Conservation (phyloP, 2,329 filamentous ascomycete species). For the Hymenoscyphus fraxineus region DNA sequence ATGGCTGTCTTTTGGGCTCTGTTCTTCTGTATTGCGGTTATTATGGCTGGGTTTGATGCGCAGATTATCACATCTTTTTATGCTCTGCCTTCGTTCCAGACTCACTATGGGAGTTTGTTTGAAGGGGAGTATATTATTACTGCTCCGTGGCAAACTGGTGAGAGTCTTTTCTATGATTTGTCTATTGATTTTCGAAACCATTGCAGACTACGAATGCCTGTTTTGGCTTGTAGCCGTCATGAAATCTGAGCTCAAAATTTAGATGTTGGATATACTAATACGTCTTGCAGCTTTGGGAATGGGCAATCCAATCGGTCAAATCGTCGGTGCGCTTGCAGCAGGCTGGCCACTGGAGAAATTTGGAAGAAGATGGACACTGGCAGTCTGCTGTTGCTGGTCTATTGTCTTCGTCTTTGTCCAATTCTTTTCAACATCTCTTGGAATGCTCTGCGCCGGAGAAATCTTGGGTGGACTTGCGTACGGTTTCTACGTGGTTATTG, state of each 20-base stretch:
- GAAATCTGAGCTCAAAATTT: background rate
- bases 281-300: slow-evolving; percentile 19
- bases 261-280: background rate
- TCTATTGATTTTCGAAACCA: background rate
- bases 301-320: slow-evolving; percentile 27
- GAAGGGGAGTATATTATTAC: slow-evolving; percentile 24
- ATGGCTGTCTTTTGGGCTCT: slow-evolving; percentile 25
- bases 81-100: slow-evolving; percentile 27
- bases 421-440: slow-evolving; percentile 45
- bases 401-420: slow-evolving; percentile 42
- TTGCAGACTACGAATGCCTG: background rate
- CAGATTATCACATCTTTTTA: slow-evolving; percentile 27
- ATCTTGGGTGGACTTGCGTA: slow-evolving; percentile 44
- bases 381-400: slow-evolving; percentile 18
- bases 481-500: slow-evolving; percentile 45
- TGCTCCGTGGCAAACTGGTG: slow-evolving; percentile 28
- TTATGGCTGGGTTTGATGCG: slow-evolving; percentile 29
- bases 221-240: background rate
- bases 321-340: slow-evolving; percentile 44
- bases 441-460: slow-evolving; percentile 44
- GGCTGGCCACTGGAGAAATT: slow-evolving; percentile 34
- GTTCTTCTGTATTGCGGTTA: slow-evolving; percentile 27
- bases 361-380: slow-evolving; percentile 22
- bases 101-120: slow-evolving; percentile 20
- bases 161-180: background rate